These are phyloP conservation scores for Pilatotrama ljubarskyi DNA, from an alignment of 768 basidiomycete species.

Conservation along the genomic window DNA sequence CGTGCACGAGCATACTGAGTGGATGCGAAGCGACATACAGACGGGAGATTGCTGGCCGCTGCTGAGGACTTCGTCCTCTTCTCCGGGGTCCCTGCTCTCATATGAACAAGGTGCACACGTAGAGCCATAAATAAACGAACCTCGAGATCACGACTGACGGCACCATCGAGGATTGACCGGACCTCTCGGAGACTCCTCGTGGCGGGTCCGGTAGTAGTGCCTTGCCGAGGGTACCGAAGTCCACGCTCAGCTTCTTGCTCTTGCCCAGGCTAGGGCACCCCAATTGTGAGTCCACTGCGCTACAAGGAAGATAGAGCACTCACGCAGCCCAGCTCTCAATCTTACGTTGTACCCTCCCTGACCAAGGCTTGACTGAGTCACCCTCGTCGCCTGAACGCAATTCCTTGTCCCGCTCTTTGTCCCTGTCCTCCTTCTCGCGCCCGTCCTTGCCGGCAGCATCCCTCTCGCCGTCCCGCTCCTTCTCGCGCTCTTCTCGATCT, in stretches of 20 bases:
- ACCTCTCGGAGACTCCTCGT: slow-evolving; percentile 22
- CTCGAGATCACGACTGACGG: slow-evolving; percentile 43
- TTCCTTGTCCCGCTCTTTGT: slow-evolving; percentile 30
- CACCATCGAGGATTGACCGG: slow-evolving; percentile 27
- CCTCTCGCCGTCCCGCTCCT: slow-evolving; percentile 35
- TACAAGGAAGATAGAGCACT: slow-evolving; percentile 19
- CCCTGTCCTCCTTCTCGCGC: slow-evolving; percentile 34
- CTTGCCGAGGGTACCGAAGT: slow-evolving; percentile 28
- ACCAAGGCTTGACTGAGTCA: slow-evolving; percentile 39
- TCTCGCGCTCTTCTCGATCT: slow-evolving; percentile 36
- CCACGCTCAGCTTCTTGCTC: slow-evolving; percentile 36
- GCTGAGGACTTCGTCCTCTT: slow-evolving; percentile 70
- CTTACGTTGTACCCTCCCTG: slow-evolving; percentile 46
- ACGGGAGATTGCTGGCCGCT: slow-evolving; percentile 77
- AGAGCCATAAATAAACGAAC: slow-evolving; percentile 29
- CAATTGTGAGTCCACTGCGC: not conserved
- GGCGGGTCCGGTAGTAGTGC: slow-evolving; percentile 25
- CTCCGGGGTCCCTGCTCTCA: slow-evolving; percentile 31
- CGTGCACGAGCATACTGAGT: not conserved
- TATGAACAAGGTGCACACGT: not conserved
- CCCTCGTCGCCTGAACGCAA: slow-evolving; percentile 35
- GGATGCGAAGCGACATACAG: slow-evolving; percentile 42
- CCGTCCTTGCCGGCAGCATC: slow-evolving; percentile 38
- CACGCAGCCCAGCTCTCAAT: slow-evolving; percentile 52
- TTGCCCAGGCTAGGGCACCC: slow-evolving; percentile 5